phyloP scores from a whole-genome alignment of 257 asterid genomes.

The Apocynum venetum region DNA sequence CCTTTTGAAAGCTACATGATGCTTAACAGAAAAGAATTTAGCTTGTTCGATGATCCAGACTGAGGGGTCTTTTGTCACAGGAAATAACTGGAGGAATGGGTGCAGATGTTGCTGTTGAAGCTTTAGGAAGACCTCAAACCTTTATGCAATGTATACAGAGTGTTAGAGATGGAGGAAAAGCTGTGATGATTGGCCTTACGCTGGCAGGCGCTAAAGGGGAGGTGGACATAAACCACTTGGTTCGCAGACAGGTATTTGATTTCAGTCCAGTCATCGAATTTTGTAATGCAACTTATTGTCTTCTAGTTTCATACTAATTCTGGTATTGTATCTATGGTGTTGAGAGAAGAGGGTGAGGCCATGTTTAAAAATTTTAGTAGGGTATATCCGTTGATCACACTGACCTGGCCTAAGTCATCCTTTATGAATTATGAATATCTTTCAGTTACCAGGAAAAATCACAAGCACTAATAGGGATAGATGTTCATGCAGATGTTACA shows the following conservation, averaged over 20 bases:
- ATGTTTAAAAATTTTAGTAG: background rate
- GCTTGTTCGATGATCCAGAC: background rate
- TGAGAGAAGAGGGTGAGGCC: background rate
- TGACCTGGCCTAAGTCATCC: background rate
- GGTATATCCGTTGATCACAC: background rate
- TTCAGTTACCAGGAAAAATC: background rate
- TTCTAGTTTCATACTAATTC: background rate
- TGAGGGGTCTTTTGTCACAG: slow-evolving; percentile 33
- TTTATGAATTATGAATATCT: background rate
- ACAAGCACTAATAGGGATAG: background rate
- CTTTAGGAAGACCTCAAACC: slow-evolving; percentile 79
- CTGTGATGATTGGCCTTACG: slow-evolving; percentile 97
- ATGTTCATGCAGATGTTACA: background rate
- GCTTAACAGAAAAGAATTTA: slow-evolving; percentile 2
- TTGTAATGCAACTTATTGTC: background rate
- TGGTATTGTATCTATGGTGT: background rate
- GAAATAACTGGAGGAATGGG: slow-evolving; percentile 93
- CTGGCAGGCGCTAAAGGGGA: slow-evolving; percentile 88
- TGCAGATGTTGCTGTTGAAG: slow-evolving; percentile 95
- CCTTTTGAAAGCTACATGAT: background rate
- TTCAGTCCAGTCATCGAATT: background rate
- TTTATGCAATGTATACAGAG: slow-evolving; percentile 83
- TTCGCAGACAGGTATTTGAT: slow-evolving; percentile 78
- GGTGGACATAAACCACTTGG: slow-evolving; percentile 91
- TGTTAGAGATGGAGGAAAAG: slow-evolving; percentile 95